Percentiles rank a stretch among this genome's conserved stretches.
These are phyloP conservation scores for Colletotrichum ledebouriae DNA, from an alignment of 2,329 filamentous ascomycete species.

Conservation along the genomic window DNA sequence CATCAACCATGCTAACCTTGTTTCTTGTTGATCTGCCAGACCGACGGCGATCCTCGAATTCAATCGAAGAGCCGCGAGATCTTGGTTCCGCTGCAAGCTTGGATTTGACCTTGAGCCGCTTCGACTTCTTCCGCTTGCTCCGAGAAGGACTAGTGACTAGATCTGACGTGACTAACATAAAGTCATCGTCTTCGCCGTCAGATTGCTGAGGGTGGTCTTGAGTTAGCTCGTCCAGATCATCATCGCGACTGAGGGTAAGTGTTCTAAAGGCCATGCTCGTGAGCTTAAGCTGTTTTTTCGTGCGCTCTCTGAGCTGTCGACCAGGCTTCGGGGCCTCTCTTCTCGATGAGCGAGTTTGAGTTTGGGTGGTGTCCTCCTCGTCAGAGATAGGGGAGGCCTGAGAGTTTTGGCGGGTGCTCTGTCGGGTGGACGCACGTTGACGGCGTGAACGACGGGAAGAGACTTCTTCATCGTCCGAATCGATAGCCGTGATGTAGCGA, in stretches of 20 bases:
- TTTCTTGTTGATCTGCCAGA: slow-evolving; percentile 62
- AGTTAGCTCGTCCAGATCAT: slow-evolving; percentile 50
- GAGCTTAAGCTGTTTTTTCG: slow-evolving; percentile 46
- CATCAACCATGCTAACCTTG: slow-evolving; percentile 63
- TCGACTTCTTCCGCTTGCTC: slow-evolving; percentile 41
- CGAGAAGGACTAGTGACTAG: slow-evolving; percentile 43
- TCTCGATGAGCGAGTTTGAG: neutral
- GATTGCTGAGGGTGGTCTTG: slow-evolving; percentile 47
- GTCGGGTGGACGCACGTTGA: slow-evolving; percentile 22
- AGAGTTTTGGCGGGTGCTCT: slow-evolving; percentile 15
- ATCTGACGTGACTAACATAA: slow-evolving; percentile 55
- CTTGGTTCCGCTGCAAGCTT: slow-evolving; percentile 42
- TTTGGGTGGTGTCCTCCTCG: slow-evolving; percentile 3
- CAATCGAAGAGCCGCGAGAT: slow-evolving; percentile 60
- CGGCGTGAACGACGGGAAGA: slow-evolving; percentile 28
- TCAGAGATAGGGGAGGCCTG: neutral
- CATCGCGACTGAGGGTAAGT: slow-evolving; percentile 24
- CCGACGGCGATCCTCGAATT: slow-evolving; percentile 64
- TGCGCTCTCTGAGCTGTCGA: slow-evolving; percentile 43
- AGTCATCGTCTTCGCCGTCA: slow-evolving; percentile 53
- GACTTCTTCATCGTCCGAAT: slow-evolving; percentile 31
- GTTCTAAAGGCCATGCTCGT: slow-evolving; percentile 47
- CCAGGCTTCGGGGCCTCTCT: slow-evolving; percentile 4
- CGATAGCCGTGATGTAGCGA: neutral
- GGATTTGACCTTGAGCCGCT: slow-evolving; percentile 42